Conservation (phyloP, 1,284 basidiomycete species). For the Quambalaria eucalypti region DNA sequence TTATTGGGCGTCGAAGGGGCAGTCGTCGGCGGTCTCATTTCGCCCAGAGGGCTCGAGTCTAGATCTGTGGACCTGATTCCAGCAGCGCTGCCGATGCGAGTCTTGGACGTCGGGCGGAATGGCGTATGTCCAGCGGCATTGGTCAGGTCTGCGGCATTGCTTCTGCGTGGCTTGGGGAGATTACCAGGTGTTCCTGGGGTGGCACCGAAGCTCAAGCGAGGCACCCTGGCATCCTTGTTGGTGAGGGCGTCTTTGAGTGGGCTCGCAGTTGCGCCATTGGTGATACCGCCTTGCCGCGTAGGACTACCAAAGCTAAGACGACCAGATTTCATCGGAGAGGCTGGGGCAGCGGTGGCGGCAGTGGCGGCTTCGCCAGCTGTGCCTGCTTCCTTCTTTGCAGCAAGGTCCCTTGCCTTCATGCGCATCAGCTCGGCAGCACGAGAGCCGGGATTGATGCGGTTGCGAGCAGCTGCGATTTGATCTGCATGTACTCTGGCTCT, state of each 20-base stretch:
- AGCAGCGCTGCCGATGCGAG: too few species aligned
- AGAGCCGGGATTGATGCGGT: constrained; percentile 65
- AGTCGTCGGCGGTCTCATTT: too few species aligned
- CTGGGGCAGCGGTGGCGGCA: background rate
- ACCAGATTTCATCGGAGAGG: background rate
- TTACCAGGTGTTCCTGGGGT: too few species aligned
- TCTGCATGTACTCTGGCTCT: constrained; percentile 20
- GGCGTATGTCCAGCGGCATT: background rate
- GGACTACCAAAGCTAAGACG: too few species aligned
- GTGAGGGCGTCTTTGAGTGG: constrained; percentile 1
- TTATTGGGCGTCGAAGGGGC: too few species aligned
- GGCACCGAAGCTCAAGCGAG: too few species aligned
- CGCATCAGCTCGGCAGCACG: constrained; percentile 67
- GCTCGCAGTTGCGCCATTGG: background rate
- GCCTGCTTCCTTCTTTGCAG: constrained; percentile 57
- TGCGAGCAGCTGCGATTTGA: constrained; percentile 39
- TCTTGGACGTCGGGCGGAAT: too few species aligned
- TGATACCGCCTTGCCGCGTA: too few species aligned
- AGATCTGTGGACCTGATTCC: too few species aligned
- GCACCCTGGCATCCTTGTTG: too few species aligned
- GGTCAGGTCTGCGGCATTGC: background rate
- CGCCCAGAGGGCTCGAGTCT: too few species aligned
- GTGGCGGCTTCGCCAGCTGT: constrained; percentile 12
- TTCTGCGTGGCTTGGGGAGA: background rate
- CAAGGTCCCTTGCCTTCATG: constrained; percentile 45